These are phyloP conservation scores for Zygosaccharomyces pseudobailii DNA, from an alignment of 1,139 yeast species.

Conservation along the genomic window DNA sequence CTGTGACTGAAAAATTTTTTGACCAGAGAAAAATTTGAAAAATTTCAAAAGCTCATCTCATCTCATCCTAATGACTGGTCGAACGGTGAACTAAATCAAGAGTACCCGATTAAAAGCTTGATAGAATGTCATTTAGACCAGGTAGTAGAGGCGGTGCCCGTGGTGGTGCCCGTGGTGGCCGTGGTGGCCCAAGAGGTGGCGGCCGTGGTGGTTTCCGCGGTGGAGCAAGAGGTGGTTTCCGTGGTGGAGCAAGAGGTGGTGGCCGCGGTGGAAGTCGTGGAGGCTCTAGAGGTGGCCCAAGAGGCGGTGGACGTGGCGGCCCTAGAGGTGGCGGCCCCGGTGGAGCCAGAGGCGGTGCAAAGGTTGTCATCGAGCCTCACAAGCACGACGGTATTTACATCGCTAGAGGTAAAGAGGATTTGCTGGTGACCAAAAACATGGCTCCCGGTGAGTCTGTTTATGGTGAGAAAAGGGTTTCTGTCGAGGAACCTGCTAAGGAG, in stretches of 20 bases:
- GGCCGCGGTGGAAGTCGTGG: slow-evolving; percentile 51
- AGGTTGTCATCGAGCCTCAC: slow-evolving; percentile 96
- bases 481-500: slow-evolving; percentile 86
- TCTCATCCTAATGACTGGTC: slow-evolving; percentile 3
- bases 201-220: slow-evolving; percentile 40
- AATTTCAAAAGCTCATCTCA: slow-evolving; percentile 15
- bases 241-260: slow-evolving; percentile 36
- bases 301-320: slow-evolving; percentile 50
- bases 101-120: background rate
- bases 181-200: slow-evolving; percentile 34
- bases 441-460: slow-evolving; percentile 98
- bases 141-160: slow-evolving; percentile 43
- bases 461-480: slow-evolving; percentile 93
- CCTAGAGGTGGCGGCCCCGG: slow-evolving; percentile 77
- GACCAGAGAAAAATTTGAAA: slow-evolving; percentile 5
- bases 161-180: slow-evolving; percentile 33
- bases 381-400: slow-evolving; percentile 97
- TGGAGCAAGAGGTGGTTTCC: slow-evolving; percentile 37
- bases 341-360: slow-evolving; percentile 84
- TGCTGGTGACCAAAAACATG: slow-evolving; percentile 90
- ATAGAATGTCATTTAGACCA: slow-evolving; percentile 51
- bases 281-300: slow-evolving; percentile 39
- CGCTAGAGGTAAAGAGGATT: slow-evolving; percentile 99
- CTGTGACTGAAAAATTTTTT: slow-evolving; percentile 11
- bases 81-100: background rate